Percentiles rank a stretch among this genome's conserved stretches.
phyloP scores from a whole-genome alignment of 202 grass and related monocot species.

The Miscanthus sacchariflorus region DNA sequence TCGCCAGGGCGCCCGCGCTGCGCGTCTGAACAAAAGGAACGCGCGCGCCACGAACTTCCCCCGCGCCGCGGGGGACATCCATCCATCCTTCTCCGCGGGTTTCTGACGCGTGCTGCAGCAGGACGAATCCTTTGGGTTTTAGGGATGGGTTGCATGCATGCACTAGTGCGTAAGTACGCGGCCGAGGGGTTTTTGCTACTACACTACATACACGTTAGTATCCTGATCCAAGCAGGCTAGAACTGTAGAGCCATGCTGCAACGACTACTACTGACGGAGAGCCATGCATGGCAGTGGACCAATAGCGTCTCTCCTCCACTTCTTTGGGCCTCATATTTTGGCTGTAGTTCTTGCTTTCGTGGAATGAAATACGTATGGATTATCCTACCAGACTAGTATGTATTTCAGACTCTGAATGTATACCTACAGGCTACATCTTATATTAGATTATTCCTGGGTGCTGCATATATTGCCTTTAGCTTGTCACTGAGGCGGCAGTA shows the following conservation, averaged over 20 bases:
- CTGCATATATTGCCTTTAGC: not conserved
- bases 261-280: not conserved
- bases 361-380: slow-evolving; percentile 47
- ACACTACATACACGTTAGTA: slow-evolving; percentile 9
- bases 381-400: slow-evolving; percentile 15
- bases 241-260: slow-evolving; percentile 48
- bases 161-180: slow-evolving; percentile 17
- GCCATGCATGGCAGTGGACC: not conserved
- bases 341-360: slow-evolving; percentile 54
- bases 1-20: slow-evolving; percentile 45
- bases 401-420: not conserved
- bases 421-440: not conserved
- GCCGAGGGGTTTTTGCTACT: slow-evolving; percentile 22
- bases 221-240: slow-evolving; percentile 47
- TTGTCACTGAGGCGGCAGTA: not conserved
- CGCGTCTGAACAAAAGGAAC: slow-evolving; percentile 36
- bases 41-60: not conserved
- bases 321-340: slow-evolving; percentile 29
- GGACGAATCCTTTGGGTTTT: slow-evolving; percentile 4
- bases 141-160: slow-evolving; percentile 36
- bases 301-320: slow-evolving; percentile 18
- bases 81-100: not conserved
- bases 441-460: not conserved
- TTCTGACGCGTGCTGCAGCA: not conserved
- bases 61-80: not conserved